These are phyloP conservation scores for Geotrichum citri-aurantii DNA, from an alignment of 1,139 yeast species.

Conservation along the genomic window DNA sequence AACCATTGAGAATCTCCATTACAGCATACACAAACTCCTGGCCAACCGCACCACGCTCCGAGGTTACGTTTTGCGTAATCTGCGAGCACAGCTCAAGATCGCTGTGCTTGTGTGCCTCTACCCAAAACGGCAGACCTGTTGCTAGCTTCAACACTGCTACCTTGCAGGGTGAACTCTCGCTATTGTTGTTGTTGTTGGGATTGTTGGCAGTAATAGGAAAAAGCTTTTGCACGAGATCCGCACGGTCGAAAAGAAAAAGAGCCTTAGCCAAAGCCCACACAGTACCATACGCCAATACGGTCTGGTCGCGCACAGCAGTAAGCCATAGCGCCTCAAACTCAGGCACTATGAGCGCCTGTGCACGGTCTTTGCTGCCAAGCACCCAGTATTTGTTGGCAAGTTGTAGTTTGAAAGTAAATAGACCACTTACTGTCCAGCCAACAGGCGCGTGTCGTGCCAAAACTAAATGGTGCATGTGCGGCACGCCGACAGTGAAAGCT, in stretches of 20 bases:
- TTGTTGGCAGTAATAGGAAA: background rate
- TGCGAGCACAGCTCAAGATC: background rate
- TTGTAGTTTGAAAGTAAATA: slow-evolving; percentile 24
- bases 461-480: slow-evolving; percentile 22
- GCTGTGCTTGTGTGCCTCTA: slow-evolving; percentile 6
- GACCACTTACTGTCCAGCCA: slow-evolving; percentile 25
- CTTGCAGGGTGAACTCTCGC: background rate
- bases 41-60: background rate
- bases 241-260: background rate
- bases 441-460: slow-evolving; percentile 24
- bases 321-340: slow-evolving; percentile 24
- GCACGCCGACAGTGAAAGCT: slow-evolving; percentile 20
- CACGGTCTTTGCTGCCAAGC: slow-evolving; percentile 20
- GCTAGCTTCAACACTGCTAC: background rate
- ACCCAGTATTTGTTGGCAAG: slow-evolving; percentile 28
- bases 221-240: slow-evolving; percentile 1
- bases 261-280: slow-evolving; percentile 10
- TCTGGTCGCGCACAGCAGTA: slow-evolving; percentile 17
- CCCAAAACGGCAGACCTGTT: background rate
- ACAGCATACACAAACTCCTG: background rate
- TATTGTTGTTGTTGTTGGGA: slow-evolving; percentile 4
- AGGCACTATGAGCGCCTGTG: slow-evolving; percentile 23
- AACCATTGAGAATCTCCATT: background rate
- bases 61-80: background rate
- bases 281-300: slow-evolving; percentile 1